Evolutionary conservation across 1,284 basidiomycete species (phyloP).

Genomic region (Rhodotorula sp.): DNA sequence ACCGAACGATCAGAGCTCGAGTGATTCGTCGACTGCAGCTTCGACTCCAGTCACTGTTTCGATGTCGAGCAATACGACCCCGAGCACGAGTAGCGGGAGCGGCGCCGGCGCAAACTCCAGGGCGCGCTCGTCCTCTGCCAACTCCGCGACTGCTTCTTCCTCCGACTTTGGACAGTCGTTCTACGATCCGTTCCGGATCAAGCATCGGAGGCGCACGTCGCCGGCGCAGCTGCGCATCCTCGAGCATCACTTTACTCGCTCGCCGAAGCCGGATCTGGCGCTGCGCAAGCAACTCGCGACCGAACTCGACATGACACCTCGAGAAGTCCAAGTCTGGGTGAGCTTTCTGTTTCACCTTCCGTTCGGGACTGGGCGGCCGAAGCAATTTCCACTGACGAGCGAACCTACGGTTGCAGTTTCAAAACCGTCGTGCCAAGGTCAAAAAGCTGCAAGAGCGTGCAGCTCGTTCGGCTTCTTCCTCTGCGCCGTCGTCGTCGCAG

Average conservation of each 20-base stretch:
- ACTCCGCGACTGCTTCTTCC: not conserved
- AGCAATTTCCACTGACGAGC: not conserved
- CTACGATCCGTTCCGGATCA: conserved; percentile 42
- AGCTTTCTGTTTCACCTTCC: conserved; percentile 4
- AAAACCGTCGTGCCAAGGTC: conserved; percentile 47
- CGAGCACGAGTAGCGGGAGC: not conserved
- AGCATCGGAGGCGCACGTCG: conserved; percentile 47
- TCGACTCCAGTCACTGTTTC: not conserved
- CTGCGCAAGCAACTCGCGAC: conserved; percentile 73
- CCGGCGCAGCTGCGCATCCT: conserved; percentile 57
- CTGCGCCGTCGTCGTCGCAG: not conserved
- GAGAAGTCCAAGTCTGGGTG: conserved; percentile 79
- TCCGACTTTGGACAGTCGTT: conserved; percentile 19
- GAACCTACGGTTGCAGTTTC: conserved; percentile 39
- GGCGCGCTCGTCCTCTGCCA: not conserved
- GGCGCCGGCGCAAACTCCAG: not conserved
- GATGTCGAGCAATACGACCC: not conserved
- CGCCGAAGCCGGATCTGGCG: conserved; percentile 83
- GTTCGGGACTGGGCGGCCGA: no score
- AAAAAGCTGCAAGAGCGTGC: conserved; percentile 43
- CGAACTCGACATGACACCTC: conserved; percentile 82
- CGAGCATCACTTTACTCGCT: conserved; percentile 75
- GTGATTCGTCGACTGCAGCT: not conserved
- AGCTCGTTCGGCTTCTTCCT: conserved; percentile 14
- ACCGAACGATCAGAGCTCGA: not conserved